Conservation (phyloP, 345 rosid species). For the Aurinia saxatilis region DNA sequence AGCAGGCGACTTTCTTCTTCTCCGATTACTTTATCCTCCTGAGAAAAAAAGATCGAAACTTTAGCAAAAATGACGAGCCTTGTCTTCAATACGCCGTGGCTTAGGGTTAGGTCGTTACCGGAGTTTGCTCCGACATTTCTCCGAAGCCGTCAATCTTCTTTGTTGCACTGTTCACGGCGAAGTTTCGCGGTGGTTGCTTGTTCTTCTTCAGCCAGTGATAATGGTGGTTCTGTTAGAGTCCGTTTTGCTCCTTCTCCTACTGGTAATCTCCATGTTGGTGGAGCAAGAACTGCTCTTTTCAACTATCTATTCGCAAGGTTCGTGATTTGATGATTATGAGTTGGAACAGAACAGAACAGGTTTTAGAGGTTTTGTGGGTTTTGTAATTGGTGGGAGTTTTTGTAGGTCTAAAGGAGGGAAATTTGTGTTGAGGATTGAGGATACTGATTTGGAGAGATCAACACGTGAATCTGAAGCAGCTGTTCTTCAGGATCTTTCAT, state of each 20-base stretch:
- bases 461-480: conserved; percentile 89
- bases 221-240: conserved; percentile 50
- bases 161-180: conserved; percentile 2
- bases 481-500: conserved; percentile 76
- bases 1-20: conserved; percentile 10
- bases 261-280: conserved; percentile 93
- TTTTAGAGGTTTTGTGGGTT: background rate
- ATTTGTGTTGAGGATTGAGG: conserved; percentile 85
- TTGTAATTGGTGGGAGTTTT: background rate
- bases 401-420: conserved; percentile 85
- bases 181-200: conserved; percentile 25
- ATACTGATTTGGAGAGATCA: conserved; percentile 91
- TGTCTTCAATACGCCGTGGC: conserved; percentile 47
- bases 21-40: conserved; percentile 20
- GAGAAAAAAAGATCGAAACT: conserved; percentile 7
- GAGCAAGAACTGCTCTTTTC: conserved; percentile 96
- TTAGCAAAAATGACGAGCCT: conserved; percentile 41
- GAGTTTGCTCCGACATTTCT: conserved; percentile 32
- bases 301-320: conserved; percentile 91
- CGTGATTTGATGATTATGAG: background rate
- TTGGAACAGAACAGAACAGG: background rate
- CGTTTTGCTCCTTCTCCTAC: conserved; percentile 99
- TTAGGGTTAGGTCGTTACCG: conserved; percentile 40
- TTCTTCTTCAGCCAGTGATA: conserved; percentile 5
- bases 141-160: conserved; percentile 9